Percentiles rank a stretch among this genome's conserved stretches.
These are phyloP conservation scores for Lepidium africanum DNA, from an alignment of 345 rosid genomes.

Conservation along the genomic window DNA sequence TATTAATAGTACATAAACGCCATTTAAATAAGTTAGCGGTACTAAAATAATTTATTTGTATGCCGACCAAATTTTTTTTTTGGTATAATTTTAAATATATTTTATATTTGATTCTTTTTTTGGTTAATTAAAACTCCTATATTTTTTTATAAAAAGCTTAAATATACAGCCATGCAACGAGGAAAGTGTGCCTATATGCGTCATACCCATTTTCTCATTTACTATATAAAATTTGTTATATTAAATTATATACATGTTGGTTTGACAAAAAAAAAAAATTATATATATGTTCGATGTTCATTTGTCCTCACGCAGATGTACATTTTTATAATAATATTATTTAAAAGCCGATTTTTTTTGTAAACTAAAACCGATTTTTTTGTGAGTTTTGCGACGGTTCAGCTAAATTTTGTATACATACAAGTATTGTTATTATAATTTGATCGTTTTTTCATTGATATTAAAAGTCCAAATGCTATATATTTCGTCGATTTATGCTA, in stretches of 20 bases:
- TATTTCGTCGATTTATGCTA: no score
- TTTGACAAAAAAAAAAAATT: no score
- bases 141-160: neutral
- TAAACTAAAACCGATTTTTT: no score
- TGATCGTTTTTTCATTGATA: no score
- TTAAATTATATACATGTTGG: no score
- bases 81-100: no score
- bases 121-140: neutral
- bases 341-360: neutral
- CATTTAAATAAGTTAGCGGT: neutral
- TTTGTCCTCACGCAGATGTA: neutral
- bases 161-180: slow-evolving; percentile 15
- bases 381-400: neutral
- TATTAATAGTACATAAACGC: neutral
- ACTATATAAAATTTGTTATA: neutral
- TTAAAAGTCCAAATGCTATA: no score
- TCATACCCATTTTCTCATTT: slow-evolving; percentile 3
- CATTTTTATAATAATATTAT: neutral
- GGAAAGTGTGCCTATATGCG: slow-evolving; percentile 10
- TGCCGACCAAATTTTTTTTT: no score
- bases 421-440: neutral
- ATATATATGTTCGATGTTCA: neutral
- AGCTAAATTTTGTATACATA: neutral
- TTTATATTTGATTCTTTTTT: neutral
- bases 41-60: neutral